These are phyloP conservation scores for Acanthamoeba triangularis DNA, from an alignment of 208 protist genomes.

Conservation along the genomic window DNA sequence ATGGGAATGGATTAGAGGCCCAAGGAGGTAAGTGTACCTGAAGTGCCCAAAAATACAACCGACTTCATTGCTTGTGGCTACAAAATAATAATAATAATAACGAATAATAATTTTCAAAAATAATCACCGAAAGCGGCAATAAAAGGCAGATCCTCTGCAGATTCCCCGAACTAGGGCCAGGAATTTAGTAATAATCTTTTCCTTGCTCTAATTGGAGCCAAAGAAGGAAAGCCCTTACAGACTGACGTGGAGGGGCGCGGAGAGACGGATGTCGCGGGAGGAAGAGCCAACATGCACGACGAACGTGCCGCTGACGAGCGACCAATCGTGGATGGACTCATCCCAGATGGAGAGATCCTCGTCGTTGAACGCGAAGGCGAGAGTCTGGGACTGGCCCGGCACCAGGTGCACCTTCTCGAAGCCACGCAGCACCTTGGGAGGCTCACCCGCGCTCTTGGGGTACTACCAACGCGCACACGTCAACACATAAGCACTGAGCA, in stretches of 20 bases:
- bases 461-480: slow-evolving; percentile 16
- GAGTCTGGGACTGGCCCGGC: slow-evolving; percentile 38
- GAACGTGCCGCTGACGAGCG: slow-evolving; percentile 77
- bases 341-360: slow-evolving; percentile 83
- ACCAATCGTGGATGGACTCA: slow-evolving; percentile 60
- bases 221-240: too few relatives aligned
- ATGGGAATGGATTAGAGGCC: too few relatives aligned
- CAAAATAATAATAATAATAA: too few relatives aligned
- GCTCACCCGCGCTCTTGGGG: slow-evolving; percentile 79
- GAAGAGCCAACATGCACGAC: slow-evolving; percentile 79
- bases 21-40: too few relatives aligned
- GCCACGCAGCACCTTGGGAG: slow-evolving; percentile 79
- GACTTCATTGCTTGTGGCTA: too few relatives aligned
- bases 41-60: slow-evolving; percentile 67
- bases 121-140: too few relatives aligned
- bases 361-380: slow-evolving; percentile 69
- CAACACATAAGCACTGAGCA: too few relatives aligned
- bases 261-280: slow-evolving; percentile 82
- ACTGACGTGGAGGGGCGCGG: not conserved
- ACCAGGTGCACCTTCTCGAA: slow-evolving; percentile 83
- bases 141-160: too few relatives aligned
- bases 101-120: too few relatives aligned
- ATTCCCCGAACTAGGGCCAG: too few relatives aligned
- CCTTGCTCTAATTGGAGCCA: too few relatives aligned
- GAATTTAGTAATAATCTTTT: too few relatives aligned